These are phyloP conservation scores for Cryptococcus sp. DNA, from an alignment of 1,284 basidiomycete genomes.

Conservation along the genomic window DNA sequence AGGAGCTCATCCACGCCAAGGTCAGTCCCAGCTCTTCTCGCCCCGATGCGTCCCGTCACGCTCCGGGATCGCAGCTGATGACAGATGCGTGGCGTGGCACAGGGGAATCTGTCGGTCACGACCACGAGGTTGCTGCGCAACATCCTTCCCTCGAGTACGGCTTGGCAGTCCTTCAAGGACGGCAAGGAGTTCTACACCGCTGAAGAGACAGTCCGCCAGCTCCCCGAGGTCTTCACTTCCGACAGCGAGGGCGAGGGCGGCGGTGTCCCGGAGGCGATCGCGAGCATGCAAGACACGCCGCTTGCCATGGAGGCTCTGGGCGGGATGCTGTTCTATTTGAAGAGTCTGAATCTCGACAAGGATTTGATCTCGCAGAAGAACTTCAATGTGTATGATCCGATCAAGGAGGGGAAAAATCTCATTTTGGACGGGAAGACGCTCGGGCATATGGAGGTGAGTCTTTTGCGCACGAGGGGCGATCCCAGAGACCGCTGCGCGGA, in stretches of 20 bases:
- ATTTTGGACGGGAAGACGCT: conserved; percentile 89
- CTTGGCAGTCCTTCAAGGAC: conserved; percentile 78
- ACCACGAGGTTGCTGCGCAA: conserved; percentile 77
- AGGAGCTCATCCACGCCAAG: conserved; percentile 91
- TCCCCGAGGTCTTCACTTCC: conserved; percentile 63
- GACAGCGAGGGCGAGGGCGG: conserved; percentile 53
- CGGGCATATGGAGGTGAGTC: conserved; percentile 77
- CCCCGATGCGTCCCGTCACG: too few relatives aligned
- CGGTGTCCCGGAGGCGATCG: conserved; percentile 67
- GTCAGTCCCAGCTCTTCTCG: conserved; percentile 50
- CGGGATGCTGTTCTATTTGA: conserved; percentile 86
- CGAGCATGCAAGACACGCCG: conserved; percentile 63
- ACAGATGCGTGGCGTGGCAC: background rate
- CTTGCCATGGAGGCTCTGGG: conserved; percentile 79
- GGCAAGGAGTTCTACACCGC: conserved; percentile 75
- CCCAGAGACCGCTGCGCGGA: background rate
- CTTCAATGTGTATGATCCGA: conserved; percentile 94
- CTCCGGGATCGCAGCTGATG: background rate
- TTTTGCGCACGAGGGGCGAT: background rate
- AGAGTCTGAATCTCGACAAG: conserved; percentile 88
- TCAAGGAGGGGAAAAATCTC: conserved; percentile 76
- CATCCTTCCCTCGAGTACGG: conserved; percentile 70
- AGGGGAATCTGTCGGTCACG: conserved; percentile 78
- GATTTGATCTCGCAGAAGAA: conserved; percentile 89
- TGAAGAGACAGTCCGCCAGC: conserved; percentile 66